Base-by-base conservation (phyloP, 169 alveolate species). In the Amoebophrya sp. region DNA sequence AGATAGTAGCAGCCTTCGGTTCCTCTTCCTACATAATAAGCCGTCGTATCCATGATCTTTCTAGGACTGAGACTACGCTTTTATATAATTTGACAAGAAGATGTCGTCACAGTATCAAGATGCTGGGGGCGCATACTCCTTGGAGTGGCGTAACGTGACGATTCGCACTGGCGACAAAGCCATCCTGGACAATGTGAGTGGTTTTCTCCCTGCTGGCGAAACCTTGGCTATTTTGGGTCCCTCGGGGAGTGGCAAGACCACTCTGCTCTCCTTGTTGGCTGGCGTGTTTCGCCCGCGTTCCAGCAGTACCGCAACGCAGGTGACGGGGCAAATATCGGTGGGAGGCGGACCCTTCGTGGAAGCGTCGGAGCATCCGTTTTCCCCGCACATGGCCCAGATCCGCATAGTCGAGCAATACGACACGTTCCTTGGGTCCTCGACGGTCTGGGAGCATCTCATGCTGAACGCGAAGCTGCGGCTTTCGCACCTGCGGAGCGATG, bases 381-480 rank as follows among this genome's bases (percentile, higher is more conserved):
- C 33, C 83, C 83, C 38, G 83, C 83, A 65, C 83, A 65, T 65
- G 83, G 83, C 83, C 38, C n/a, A 65, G 10, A 65, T 65, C 38
- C 83, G 83, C 33, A 65, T 65, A 1, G 83, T 65, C 38, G 83
- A 65, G 26, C 83, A 65, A 36, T 65, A 65, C 83, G 83, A 65
- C 83, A 65, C 83, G 83, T 65, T 65, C 83, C 83, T 65, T 1
- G 83, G 83, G 83, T 26, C 12, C 38, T 65, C 83, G 33, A 65
- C 83, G 36, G 83, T 65, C 33, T 65, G 83, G 83, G 83, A 65
- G 83, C 83, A 65, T 36, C 83, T 65, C 38, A 29, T 6, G 36
- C 83, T 65, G 83, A 65, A 65, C 83, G 83, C 83, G 39, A 36
- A 29, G 36, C 83, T 65, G 33, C 83, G 83, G 83, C 83, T 65